Evolutionary conservation across 768 basidiomycete species (phyloP), one percentile per base, ranked within the genome.

Genomic region (Calocybe cyanea): DNA sequence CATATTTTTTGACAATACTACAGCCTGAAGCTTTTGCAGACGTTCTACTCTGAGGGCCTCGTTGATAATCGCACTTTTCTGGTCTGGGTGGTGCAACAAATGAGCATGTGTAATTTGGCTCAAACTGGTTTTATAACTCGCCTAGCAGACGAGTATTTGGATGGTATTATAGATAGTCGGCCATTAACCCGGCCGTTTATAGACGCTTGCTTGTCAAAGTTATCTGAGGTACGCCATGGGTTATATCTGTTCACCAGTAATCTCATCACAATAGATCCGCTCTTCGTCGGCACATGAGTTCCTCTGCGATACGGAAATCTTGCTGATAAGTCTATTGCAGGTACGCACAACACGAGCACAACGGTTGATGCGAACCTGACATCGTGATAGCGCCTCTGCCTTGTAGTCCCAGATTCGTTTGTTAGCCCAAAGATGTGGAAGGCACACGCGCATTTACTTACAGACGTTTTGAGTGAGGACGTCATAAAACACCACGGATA

Each of bases 61-160:
- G 83, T 92, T 11, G 89, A 92, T 53, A 81, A 81, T 53, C 75
- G 75, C 31, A 83, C 85, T 0, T 89, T 91, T 62, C 73, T 92
- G 6, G 65, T 73, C 11, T 92, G 89, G 89, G 68, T 92, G 19
- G 82, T 87, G 15, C 80, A 85, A 46, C 87, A 90, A 57, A 81
- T 87, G 77, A 58, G 62, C n/a, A 71, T 69, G 2, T 89, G 84
- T 57, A 92, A 91, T 59, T 75, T 91, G 20, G 88, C 90, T 2
- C 89, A 92, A 65, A 78, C 80, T 11, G 84, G 82, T 2, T 91
- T 92, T 57, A 65, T 91, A 10, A 78, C 76, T 20, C 76, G 83
- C 40, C 66, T 92, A n/a, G 79, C 76, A 5, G 86, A 92, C 54
- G 88, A 91, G 60, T 92, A 91, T 60, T 63, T 89, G 4, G 79